Conservation (phyloP, 345 rosid species). For the Ceriops zippeliana region DNA sequence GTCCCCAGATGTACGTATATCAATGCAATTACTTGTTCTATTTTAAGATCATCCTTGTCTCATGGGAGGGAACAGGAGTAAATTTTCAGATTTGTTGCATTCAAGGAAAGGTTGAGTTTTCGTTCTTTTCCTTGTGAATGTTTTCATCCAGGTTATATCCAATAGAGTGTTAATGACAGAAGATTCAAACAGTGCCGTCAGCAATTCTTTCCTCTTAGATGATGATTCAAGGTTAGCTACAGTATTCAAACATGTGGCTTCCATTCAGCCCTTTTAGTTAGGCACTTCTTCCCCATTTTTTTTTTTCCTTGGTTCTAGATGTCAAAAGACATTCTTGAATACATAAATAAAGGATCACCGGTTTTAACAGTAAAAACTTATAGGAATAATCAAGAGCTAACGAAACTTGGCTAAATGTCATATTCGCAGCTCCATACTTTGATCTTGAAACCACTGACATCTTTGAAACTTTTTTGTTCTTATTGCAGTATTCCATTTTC, state of each 20-base stretch:
- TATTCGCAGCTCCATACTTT: neutral
- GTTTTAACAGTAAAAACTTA: no score
- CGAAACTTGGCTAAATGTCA: neutral
- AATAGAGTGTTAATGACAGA: constrained; percentile 91
- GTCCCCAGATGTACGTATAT: constrained; percentile 69
- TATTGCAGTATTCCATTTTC: constrained; percentile 90
- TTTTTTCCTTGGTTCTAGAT: neutral
- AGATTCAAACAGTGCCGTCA: constrained; percentile 91
- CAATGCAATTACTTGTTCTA: constrained; percentile 18
- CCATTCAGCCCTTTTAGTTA: neutral
- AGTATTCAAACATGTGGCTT: neutral
- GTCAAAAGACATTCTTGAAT: neutral
- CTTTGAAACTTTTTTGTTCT: neutral
- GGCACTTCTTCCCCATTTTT: neutral
- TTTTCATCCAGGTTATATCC: constrained; percentile 57
- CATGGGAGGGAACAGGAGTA: neutral
- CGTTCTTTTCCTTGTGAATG: neutral
- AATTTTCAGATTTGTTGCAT: neutral
- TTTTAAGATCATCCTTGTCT: constrained; percentile 19
- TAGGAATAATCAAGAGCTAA: no score
- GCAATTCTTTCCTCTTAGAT: constrained; percentile 87
- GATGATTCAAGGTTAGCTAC: constrained; percentile 82
- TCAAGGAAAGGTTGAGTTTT: neutral
- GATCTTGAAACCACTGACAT: constrained; percentile 5
- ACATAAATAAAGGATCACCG: no score